Evolutionary conservation across 441 rosid genomes (phyloP).

Genomic region (Viola pubescens): DNA sequence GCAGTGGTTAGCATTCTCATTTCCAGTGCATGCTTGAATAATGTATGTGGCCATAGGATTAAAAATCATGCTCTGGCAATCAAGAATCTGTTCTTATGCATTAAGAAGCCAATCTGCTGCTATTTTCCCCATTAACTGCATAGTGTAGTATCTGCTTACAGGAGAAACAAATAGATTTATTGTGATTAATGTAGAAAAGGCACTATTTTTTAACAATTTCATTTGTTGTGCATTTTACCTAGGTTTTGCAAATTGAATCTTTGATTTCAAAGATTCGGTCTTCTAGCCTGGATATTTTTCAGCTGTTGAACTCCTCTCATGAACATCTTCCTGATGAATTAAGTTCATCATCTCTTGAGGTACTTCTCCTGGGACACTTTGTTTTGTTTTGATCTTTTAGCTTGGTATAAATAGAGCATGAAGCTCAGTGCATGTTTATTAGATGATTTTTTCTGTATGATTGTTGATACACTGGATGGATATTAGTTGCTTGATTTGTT

Average conservation of each 20-base stretch:
- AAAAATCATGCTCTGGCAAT: neutral
- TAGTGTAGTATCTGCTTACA: neutral
- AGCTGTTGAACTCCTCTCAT: conserved; percentile 48
- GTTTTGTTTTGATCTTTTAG: conserved; percentile 6
- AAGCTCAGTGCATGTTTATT: neutral
- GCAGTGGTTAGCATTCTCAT: neutral
- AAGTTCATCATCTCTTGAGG: conserved; percentile 72
- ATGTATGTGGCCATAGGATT: neutral
- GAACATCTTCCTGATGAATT: conserved; percentile 51
- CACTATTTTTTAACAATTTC: conserved; percentile 1
- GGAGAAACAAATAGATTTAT: neutral
- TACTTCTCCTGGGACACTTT: conserved; percentile 19
- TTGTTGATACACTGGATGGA: neutral
- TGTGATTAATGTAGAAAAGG: neutral
- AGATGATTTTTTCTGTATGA: neutral
- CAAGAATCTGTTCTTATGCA: no score
- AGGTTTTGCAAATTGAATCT: conserved; percentile 72
- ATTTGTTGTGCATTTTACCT: conserved; percentile 17
- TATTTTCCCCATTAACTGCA: neutral
- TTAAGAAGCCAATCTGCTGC: no score
- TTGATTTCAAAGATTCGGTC: conserved; percentile 48
- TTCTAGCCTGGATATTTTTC: conserved; percentile 49
- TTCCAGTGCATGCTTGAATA: neutral
- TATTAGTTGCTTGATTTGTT: conserved; percentile 6
- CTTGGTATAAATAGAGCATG: neutral